Percentiles rank a stretch among this genome's conserved stretches.
phyloP scores from a whole-genome alignment of 345 rosid genomes.

The Heritiera fomes region DNA sequence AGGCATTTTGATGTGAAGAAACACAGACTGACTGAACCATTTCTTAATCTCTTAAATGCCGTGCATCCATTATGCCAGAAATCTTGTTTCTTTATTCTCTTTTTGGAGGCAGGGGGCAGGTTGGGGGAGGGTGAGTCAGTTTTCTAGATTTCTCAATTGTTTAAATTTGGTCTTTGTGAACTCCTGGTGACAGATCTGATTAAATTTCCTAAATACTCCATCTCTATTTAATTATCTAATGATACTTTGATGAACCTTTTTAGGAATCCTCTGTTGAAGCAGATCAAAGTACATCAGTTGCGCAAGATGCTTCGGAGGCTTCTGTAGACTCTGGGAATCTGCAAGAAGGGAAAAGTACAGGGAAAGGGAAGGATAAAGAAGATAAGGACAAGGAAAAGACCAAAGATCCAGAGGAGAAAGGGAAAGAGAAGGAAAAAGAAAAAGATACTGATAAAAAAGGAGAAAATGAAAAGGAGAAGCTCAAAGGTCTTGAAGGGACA shows the following conservation, averaged over 20 bases:
- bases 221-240: slow-evolving; percentile 15
- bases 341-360: slow-evolving; percentile 58
- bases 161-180: neutral
- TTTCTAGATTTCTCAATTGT: slow-evolving; percentile 10
- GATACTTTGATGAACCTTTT: slow-evolving; percentile 7
- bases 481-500: slow-evolving; percentile 83
- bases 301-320: slow-evolving; percentile 59
- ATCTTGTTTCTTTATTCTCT: neutral
- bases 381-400: slow-evolving; percentile 72
- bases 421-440: slow-evolving; percentile 85
- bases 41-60: neutral
- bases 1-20: neutral
- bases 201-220: neutral
- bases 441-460: slow-evolving; percentile 73
- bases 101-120: neutral
- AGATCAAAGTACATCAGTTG: slow-evolving; percentile 54
- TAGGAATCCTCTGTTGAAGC: slow-evolving; percentile 72
- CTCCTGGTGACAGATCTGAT: neutral
- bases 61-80: neutral
- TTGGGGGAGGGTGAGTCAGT: neutral
- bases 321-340: slow-evolving; percentile 53
- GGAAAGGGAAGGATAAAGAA: slow-evolving; percentile 81
- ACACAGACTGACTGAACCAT: neutral
- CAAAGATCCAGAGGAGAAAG: slow-evolving; percentile 57
- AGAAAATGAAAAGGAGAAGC: slow-evolving; percentile 87